Evolutionary conservation across 306 rosid species (phyloP), one percentile per base, ranked within the genome.

Genomic region (Castanea crenata): DNA sequence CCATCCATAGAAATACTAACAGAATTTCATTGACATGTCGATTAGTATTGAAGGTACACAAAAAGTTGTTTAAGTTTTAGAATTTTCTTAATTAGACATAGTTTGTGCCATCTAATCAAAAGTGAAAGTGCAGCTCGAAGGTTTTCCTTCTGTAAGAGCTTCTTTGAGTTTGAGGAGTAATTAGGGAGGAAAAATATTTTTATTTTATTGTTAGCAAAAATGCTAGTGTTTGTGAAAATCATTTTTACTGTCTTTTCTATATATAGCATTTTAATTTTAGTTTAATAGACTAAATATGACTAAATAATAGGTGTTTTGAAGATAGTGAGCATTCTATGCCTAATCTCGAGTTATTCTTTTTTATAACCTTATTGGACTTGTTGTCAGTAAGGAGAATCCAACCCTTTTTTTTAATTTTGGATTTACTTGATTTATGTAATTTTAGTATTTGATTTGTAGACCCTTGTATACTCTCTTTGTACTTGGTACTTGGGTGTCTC

Each of bases 1-100:
- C 78, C 72, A 83, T 94, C 56, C 79, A 69, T 61, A 91, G 97
- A 70, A 87, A 85, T 46, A 75, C 89, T 62, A 82, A 35, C 61
- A 80, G 98, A 84, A 38, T 92, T 84, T 94, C 98, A 56, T 80
- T 94, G 83, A 92, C 98, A 6, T 92, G 98, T 72, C 75, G 98
- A 67, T 63, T 82, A 69, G 97, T 94, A 70, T 85, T 92, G 51
- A 94, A 91, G 82, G 98, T 88, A 49, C 89, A 85, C 83, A 94
- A 88, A 76, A 91, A 91, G 71, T 83, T 94, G 87, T 87, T 94
- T 74, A 88, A 87, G 89, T 76, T 81, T 79, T 92, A 86, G 85
- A 74, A 51, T 52, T 61, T 65, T 31, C 21, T 16, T 6, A 1
- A 3, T 3, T 6, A 31, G 5, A 65, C 5, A 1, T 8, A 6